Evolutionary conservation across 1,284 basidiomycete genomes (phyloP).

Genomic region (Fomitiporia mediterranea): DNA sequence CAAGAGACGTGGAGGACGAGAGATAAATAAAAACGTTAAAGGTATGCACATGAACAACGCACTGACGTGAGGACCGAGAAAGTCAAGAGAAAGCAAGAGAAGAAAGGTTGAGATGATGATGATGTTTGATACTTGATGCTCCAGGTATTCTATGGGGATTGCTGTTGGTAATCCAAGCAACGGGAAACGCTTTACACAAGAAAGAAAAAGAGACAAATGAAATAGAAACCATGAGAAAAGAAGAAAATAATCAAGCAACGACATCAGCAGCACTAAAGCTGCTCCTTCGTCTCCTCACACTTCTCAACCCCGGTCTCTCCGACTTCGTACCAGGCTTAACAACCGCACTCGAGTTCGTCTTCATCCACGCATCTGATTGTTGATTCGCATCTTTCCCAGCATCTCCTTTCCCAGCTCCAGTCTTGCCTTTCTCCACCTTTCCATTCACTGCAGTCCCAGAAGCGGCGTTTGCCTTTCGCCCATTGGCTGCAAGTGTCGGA

Average conservation of each 20-base stretch:
- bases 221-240: neutral
- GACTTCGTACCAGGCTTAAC: slow-evolving; percentile 64
- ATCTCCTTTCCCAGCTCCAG: neutral
- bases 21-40: slow-evolving; percentile 4
- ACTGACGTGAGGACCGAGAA: slow-evolving; percentile 8
- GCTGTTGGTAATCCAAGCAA: neutral
- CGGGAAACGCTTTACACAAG: neutral
- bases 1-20: too few species aligned
- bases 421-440: slow-evolving; percentile 36
- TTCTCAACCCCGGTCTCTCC: slow-evolving; percentile 64
- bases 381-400: slow-evolving; percentile 26
- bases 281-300: slow-evolving; percentile 66
- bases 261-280: slow-evolving; percentile 81
- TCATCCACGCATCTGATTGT: slow-evolving; percentile 64
- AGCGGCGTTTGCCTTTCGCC: slow-evolving; percentile 44
- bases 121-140: neutral
- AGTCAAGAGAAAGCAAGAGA: slow-evolving; percentile 5
- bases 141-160: neutral
- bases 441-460: slow-evolving; percentile 46
- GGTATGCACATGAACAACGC: slow-evolving; percentile 7
- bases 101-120: slow-evolving; percentile 16
- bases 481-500: slow-evolving; percentile 57
- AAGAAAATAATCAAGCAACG: slow-evolving; percentile 46
- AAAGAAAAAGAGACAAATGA: neutral
- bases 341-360: slow-evolving; percentile 59